Conservation (phyloP, 306 rosid genomes). For the Vigna hirtella region DNA sequence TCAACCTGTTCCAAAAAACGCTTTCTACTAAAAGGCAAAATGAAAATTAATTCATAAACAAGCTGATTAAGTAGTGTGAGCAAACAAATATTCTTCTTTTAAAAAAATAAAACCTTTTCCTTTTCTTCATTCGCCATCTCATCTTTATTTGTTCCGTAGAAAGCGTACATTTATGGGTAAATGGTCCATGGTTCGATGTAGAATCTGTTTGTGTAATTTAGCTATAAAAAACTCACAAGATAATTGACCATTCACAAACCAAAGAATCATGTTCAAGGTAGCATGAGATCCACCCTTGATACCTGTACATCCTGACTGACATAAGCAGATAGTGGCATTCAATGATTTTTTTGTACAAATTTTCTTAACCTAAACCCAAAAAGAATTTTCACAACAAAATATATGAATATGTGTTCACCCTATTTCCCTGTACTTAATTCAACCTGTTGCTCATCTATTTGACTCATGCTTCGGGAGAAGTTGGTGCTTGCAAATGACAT, state of each 20-base stretch:
- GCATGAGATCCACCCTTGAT: not conserved
- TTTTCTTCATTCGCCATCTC: not conserved
- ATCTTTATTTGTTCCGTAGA: not conserved
- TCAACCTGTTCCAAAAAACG: not conserved
- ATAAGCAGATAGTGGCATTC: not conserved
- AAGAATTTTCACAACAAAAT: not conserved
- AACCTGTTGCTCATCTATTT: conserved; percentile 73
- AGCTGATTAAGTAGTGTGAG: not conserved
- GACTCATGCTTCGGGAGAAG: conserved; percentile 62
- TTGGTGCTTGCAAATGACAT: conserved; percentile 65
- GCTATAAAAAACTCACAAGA: not conserved
- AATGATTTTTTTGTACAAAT: conserved; percentile 2
- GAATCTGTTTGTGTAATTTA: not conserved
- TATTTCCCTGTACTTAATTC: conserved; percentile 52
- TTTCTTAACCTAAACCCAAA: not conserved
- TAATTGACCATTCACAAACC: not conserved
- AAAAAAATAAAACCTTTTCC: not conserved
- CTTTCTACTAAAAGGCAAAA: not conserved
- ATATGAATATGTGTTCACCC: not conserved
- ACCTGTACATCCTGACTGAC: not conserved
- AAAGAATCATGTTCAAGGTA: not conserved
- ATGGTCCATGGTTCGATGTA: not conserved
- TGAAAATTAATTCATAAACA: not conserved
- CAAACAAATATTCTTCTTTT: not conserved
- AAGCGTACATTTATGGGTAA: not conserved